Evolutionary conservation across 169 alveolate genomes (phyloP).

Genomic region (Cryptosporidium tyzzeri): DNA sequence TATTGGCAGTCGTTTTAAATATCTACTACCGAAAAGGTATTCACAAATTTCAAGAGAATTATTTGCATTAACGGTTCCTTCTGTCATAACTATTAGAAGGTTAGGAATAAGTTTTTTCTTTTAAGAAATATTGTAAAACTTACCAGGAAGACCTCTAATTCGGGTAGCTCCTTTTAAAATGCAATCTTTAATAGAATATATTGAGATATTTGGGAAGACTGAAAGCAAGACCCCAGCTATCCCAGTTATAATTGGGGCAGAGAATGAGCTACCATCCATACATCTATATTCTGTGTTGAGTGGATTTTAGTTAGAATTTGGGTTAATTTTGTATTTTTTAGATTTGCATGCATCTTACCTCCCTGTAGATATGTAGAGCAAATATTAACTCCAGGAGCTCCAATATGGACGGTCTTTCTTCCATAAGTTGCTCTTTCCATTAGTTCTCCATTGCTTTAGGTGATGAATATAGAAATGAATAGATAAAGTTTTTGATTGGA

Average conservation of each 20-base stretch:
- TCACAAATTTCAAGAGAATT: constrained; percentile 69
- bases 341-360: constrained; percentile 41
- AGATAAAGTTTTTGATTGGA: too few relatives aligned
- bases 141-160: constrained; percentile 73
- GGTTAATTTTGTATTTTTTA: background rate
- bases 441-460: constrained; percentile 42
- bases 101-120: background rate
- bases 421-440: constrained; percentile 76
- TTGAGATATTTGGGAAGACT: constrained; percentile 77
- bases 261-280: constrained; percentile 82
- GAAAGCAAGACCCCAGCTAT: constrained; percentile 81
- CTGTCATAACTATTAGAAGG: constrained; percentile 30
- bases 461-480: background rate
- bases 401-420: constrained; percentile 60
- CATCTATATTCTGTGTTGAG: constrained; percentile 71
- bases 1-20: constrained; percentile 19
- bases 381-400: constrained; percentile 75
- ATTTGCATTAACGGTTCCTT: constrained; percentile 53
- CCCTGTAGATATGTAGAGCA: constrained; percentile 58
- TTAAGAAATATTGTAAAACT: background rate
- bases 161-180: constrained; percentile 77
- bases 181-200: constrained; percentile 78
- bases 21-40: constrained; percentile 7
- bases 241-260: constrained; percentile 83
- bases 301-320: background rate